phyloP scores from a whole-genome alignment of 257 asterid species.

The Paraleonurus japonicus region DNA sequence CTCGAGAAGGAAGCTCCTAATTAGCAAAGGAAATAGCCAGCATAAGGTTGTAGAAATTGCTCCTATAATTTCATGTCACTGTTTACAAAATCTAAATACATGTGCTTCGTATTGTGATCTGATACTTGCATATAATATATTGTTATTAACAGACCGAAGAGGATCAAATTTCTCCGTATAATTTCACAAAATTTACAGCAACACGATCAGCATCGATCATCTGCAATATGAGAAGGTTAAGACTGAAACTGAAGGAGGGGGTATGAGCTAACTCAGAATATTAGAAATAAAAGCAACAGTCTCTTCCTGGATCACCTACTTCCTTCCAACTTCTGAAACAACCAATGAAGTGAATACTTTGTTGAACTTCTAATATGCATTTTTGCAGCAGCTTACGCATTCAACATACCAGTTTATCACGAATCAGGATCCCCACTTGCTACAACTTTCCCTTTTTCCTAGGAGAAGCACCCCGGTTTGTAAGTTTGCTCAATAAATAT shows the following conservation, averaged over 20 bases:
- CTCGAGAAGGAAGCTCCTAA: background rate
- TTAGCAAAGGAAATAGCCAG: background rate
- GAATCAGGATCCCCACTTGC: background rate
- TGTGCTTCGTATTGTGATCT: background rate
- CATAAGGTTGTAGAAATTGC: background rate
- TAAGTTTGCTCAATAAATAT: slow-evolving; percentile 65
- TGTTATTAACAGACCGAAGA: background rate
- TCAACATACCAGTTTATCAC: background rate
- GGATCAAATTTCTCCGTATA: background rate
- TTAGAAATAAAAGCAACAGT: background rate
- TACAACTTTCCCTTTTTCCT: slow-evolving; percentile 20
- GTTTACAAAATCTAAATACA: background rate
- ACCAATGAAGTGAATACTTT: background rate
- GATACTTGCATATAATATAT: background rate
- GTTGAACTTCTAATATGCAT: background rate
- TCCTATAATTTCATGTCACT: background rate
- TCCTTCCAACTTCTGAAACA: background rate
- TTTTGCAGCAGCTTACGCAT: slow-evolving; percentile 15
- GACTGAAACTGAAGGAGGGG: background rate
- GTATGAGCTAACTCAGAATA: background rate
- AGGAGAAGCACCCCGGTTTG: slow-evolving; percentile 38
- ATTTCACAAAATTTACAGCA: background rate
- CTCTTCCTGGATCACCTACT: background rate
- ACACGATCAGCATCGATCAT: background rate
- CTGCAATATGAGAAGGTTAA: background rate